Evolutionary conservation across 106 monocot genomes (phyloP), one percentile per base, ranked within the genome.

Genomic region (Dioscorea dumetorum): DNA sequence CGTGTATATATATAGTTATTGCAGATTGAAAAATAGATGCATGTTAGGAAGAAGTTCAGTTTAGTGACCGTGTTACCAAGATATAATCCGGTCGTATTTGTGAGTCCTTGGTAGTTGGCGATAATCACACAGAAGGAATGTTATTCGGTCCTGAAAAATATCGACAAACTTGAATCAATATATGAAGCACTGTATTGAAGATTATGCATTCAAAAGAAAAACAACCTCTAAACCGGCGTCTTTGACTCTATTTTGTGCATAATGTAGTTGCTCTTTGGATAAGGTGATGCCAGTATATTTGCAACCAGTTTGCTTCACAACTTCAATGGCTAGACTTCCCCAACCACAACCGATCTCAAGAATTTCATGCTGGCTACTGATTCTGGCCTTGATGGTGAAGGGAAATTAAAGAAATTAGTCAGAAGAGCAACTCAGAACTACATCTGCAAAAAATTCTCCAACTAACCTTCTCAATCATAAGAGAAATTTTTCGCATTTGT

Each of bases 331-430:
- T 24, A 99, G 62, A 22, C 78, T 87, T 66, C 92, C 97, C 97
- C 97, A 99, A 15, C 97, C 97, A 64, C 73, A 83, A 53, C 97
- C 97, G 70, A 99, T 99, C 82, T 99, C 97, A 62, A 99, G 89
- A 66, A 99, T 71, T 68, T 99, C 87, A 77, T 99, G 97, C 24
- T 77, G 77, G 54, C 60, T 49, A 22, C 87, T 71, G 35, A 92
- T 83, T 74, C 69, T 82, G 53, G 97, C 97, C 97, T 99, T 57
- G 21, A 70, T 49, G 58, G 24, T 77, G 58, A 57, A 32, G 8
- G 28, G 8, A 18, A 18, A 73, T 9, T 58, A 22, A 23, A 49
- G 12, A 53, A 4, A 60, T 17, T 31, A 62, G 50, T 33, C 15
- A 57, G n/a, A 49, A 67, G 49, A 51, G 33, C 21, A 50, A 61